Base-by-base conservation (phyloP, 257 asterid genomes). In the Nicotiana tabacum region DNA sequence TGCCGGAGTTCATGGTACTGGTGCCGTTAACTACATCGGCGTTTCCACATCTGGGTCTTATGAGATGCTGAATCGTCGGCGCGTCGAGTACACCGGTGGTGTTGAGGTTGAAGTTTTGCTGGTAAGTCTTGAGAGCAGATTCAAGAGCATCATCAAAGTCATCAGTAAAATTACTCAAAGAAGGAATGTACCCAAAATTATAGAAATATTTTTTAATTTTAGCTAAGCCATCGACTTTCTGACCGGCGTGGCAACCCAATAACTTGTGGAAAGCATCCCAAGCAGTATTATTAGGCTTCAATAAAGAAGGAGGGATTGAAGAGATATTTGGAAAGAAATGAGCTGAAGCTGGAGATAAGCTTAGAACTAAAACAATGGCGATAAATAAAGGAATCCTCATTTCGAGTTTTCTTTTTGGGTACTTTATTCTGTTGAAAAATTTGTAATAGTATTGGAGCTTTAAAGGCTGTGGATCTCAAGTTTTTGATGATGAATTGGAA, bases 31-130 rank as follows among this genome's bases (percentile, higher is more conserved):
- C 90, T 24, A 93, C 58, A 74, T 94, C 98, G 5, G 97, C 82
- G 77, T 92, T 92, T n/a, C 98, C 98, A 69, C 98, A 94, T 80
- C 98, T 87, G 1, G 98, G 98, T 5, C 12, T 83, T 6, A 85
- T 85, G 61, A 94, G 81, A 78, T 87, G 92, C 1, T 84, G 77
- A 30, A 93, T 24, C 0, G 98, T 94, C 0, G 81, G 56, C 5
- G 80, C 85, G 65, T 94, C 97, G 68, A 94, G 88, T 17, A 84
- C 83, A 10, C 98, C 97, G 83, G 95, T 94, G 35, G 86, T 70
- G 39, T 92, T 86, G 85, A 93, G 93, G 85, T 92, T 94, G 91
- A 94, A 94, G 33, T 94, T 94, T 48, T 60, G 87, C 86, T 94
- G 98, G 87, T 94, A 94, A 27, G 81, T 85, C 66, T 84, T 91